Base-by-base conservation (phyloP, 1,284 basidiomycete genomes). In the Trichosporon asahii region DNA sequence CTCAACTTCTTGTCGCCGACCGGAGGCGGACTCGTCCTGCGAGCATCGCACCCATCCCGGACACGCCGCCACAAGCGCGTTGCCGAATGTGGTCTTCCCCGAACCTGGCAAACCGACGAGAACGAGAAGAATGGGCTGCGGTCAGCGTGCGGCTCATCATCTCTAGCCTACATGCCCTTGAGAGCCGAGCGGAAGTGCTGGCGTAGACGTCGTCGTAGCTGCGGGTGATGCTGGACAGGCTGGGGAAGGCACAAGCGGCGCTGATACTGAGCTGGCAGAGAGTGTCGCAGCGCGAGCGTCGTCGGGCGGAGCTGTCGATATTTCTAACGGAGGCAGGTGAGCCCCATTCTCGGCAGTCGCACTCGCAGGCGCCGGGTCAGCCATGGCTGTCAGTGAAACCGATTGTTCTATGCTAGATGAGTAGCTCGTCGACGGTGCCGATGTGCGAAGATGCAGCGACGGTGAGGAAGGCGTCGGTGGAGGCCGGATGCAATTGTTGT, bases 71-170 rank as follows among this genome's bases (percentile, higher is more conserved):
- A 76, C 74, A 0, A 83, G 73, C 2, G 78, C 77, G 40, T 77
- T 68, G 27, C 79, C 78, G 33, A 83, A 76, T 15, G 80, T 82
- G 18, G 78, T 77, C 70, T 84, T 83, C 64, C 81, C 80, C 9
- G 78, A 79, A 0, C 82, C 82, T 0, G 81, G 80, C 0, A 83
- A 72, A 7, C 83, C 82, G 14, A 81, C 78, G 0, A 83, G 77
- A 18, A 84, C 67, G 9, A 84, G 74, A 12, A 84, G 68, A 3
- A 61, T n/a, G 15, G 29, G 57, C 57, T 31, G 57, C 4, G 2
- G 49, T 53, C 49, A 53, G 49, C 18, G 5, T 21, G 14, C 18
- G 14, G 2, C 18, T 2, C 7, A 2, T 15, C 31, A 3, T 11
- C n/a, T 23, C 31, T 8, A 53, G n/a, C 46, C 9, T 23, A 53